Evolutionary conservation across 768 basidiomycete species (phyloP).

Genomic region (Panellus pusillus): DNA sequence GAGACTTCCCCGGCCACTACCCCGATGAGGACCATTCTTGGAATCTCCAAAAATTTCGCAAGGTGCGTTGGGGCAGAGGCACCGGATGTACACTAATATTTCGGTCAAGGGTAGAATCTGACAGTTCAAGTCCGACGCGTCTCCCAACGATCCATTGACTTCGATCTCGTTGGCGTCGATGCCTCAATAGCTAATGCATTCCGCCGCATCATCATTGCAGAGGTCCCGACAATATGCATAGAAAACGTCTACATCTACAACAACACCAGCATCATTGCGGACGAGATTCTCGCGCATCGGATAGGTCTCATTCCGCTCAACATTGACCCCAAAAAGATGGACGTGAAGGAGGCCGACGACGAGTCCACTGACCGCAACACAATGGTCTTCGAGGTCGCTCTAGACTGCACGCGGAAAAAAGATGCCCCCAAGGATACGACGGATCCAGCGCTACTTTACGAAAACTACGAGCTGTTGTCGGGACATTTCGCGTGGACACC

Average conservation of each 20-base stretch:
- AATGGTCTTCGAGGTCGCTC: slow-evolving; percentile 77
- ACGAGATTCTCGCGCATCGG: slow-evolving; percentile 92
- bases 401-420: slow-evolving; percentile 63
- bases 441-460: slow-evolving; percentile 65
- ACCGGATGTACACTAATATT: slow-evolving; percentile 18
- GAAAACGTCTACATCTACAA: slow-evolving; percentile 92
- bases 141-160: slow-evolving; percentile 84
- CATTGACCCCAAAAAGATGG: slow-evolving; percentile 75
- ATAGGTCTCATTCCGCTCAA: slow-evolving; percentile 89
- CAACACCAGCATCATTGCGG: slow-evolving; percentile 91
- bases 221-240: slow-evolving; percentile 90
- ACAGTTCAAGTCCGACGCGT: slow-evolving; percentile 73
- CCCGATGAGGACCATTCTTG: slow-evolving; percentile 85
- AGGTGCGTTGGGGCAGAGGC: slow-evolving; percentile 49
- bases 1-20: slow-evolving; percentile 89
- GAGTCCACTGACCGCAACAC: slow-evolving; percentile 87
- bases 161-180: slow-evolving; percentile 94
- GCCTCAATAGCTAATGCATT: slow-evolving; percentile 96
- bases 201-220: slow-evolving; percentile 88
- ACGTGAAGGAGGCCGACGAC: slow-evolving; percentile 53
- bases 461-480: slow-evolving; percentile 68
- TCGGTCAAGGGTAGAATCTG: slow-evolving; percentile 58
- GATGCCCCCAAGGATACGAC: slow-evolving; percentile 52
- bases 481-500: slow-evolving; percentile 74
- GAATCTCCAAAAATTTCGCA: slow-evolving; percentile 71